Percentiles rank a stretch among this genome's conserved stretches.
phyloP scores from a whole-genome alignment of 352 stramenopile genomes.

The Hyaloperonospora arabidopsidis region DNA sequence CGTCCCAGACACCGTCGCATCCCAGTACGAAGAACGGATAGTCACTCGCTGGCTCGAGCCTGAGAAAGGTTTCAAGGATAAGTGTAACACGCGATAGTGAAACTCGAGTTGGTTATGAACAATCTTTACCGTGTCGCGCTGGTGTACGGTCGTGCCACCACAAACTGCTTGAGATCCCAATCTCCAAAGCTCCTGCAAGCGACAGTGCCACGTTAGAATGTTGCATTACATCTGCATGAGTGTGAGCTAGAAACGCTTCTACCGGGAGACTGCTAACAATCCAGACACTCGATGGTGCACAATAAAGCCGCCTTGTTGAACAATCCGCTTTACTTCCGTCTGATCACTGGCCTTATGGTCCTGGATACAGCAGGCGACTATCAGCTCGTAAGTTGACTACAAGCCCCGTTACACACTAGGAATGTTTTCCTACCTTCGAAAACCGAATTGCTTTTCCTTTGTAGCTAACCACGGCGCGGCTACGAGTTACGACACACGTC shows the following conservation, averaged over 20 bases:
- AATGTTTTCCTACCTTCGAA: conserved; percentile 31
- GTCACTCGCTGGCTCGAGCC: conserved; percentile 35
- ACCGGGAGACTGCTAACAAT: conserved; percentile 68
- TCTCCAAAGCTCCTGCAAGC: conserved; percentile 69
- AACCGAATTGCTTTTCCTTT: conserved; percentile 48
- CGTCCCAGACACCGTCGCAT: conserved; percentile 79
- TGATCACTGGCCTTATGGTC: conserved; percentile 69
- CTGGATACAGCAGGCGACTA: conserved; percentile 6
- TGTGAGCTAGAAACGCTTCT: conserved; percentile 1
- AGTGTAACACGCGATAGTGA: not conserved
- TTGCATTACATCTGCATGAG: not conserved
- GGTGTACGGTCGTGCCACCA: conserved; percentile 42
- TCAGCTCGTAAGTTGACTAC: not conserved
- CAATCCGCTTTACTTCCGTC: conserved; percentile 49
- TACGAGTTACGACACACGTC: conserved; percentile 13
- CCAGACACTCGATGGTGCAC: conserved; percentile 61
- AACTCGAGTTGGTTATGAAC: not conserved
- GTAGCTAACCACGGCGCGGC: conserved; percentile 55
- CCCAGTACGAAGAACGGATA: conserved; percentile 66
- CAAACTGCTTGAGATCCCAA: conserved; percentile 60
- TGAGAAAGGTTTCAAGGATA: conserved; percentile 10
- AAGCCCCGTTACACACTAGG: not conserved
- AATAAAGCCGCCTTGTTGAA: conserved; percentile 57
- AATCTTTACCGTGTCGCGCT: conserved; percentile 35
- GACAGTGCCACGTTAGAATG: conserved; percentile 4